Base-by-base conservation (phyloP, 345 rosid species). In the Streptanthus diversifolius region DNA sequence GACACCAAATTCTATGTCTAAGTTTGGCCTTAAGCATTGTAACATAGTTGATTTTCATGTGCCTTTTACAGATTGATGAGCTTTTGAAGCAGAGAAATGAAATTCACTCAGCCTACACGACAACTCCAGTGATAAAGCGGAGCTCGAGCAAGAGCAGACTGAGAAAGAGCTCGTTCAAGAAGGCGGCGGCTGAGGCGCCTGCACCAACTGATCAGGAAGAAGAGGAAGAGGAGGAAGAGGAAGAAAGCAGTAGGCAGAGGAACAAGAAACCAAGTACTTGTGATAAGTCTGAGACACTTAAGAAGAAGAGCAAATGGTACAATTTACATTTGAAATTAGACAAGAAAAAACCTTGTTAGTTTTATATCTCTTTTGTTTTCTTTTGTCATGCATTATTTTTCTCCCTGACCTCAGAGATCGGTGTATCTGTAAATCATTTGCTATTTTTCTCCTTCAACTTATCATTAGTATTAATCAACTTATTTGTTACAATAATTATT, bases 241-340 rank as follows among this genome's bases (percentile, higher is more conserved):
- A 80, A 71, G 83, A 74, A 80, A 90, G 89, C 77, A 91, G 85
- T 18, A 83, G 73, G n/a, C 76, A 84, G 61, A 41, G 77, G 81
- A 96, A 88, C 9, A 86, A 76, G 84, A 87, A 85, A 78, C 53
- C 83, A 79, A 70, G 87, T 44, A 48, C 48, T 13, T 78, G 82
- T 65, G 92, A 90, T 51, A 79, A 82, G 80, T 35, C 80, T 8
- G 76, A 77, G 63, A 17, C 44, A 14, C 41, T 57, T 19, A 77
- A 77, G 80, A 89, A 80, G 92, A 95, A 85, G 79, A 95, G 87
- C 86, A 91, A 69, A 82, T 95, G 98, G 99, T 92, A 78, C 80
- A 90, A 88, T 69, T 77, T 92, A 78, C 92, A 81, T 58, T 66
- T 87, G 79, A 92, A 92, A 81, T 88, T 86, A 60, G 90, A 88